Base-by-base conservation (phyloP, 257 asterid genomes). In the Penstemon newberryi region DNA sequence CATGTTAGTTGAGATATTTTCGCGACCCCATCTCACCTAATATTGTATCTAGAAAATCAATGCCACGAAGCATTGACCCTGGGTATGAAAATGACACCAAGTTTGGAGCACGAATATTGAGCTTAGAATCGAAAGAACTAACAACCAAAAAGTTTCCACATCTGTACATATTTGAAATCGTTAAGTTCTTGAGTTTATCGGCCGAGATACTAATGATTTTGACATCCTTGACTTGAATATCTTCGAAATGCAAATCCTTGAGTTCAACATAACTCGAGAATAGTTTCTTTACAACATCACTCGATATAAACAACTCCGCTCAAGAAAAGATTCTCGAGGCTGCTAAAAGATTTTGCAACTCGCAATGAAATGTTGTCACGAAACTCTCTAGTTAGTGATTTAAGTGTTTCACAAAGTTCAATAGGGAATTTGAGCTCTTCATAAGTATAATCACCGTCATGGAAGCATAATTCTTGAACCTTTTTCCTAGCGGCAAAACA, bases 71-170 rank as follows among this genome's bases (percentile, higher is more conserved):
- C 77, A 70, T 65, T 18, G 72, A 65, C 39, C 81, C 71, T 42
- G 73, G 33, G 62, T 54, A 70, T 72, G 70, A 66, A 75, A 75
- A 75, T 6, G 65, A 64, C 60, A 75, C 4, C 71, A 79, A 69
- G 40, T 54, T 68, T 53, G 74, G 80, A 63, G 73, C 54, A 42
- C 18, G 60, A 15, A 67, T 53, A 11, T 45, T 45, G 38, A 70
- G 52, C 60, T 37, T 36, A 56, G 51, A 49, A 40, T 72, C 74
- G 63, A 50, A 67, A 44, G 63, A 56, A 62, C 71, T 64, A 37
- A 70, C 61, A 39, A 44, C 64, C 75, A 63, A 78, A n/a, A 67
- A 49, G 12, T 49, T 65, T 42, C 55, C 71, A 40, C 19, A 45
- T 39, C 61, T 40, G 65, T 63, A 66, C n/a, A 67, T 40, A 52